These are phyloP conservation scores for Punica granatum DNA, from an alignment of 345 rosid species.

Conservation along the genomic window DNA sequence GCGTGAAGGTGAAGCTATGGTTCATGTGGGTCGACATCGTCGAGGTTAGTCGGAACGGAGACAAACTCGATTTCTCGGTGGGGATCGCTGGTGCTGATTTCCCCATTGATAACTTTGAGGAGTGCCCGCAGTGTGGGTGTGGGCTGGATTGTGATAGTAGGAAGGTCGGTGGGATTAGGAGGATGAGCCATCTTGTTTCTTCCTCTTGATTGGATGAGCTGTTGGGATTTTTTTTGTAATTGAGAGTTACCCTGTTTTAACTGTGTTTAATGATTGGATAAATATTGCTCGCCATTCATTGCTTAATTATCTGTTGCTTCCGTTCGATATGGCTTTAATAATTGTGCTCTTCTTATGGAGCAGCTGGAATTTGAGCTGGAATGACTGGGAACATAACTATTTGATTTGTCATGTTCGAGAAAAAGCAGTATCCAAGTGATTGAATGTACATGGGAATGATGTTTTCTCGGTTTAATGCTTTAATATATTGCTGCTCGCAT, in stretches of 20 bases:
- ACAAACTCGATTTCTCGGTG: constrained; percentile 49
- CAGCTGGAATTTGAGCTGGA: not conserved
- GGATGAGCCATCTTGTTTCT: constrained; percentile 25
- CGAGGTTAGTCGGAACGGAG: constrained; percentile 49
- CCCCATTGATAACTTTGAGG: constrained; percentile 54
- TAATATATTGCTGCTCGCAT: not conserved
- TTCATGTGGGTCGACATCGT: constrained; percentile 56
- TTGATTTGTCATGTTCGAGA: not conserved
- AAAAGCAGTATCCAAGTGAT: not conserved
- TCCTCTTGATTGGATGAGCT: constrained; percentile 23
- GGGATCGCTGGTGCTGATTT: constrained; percentile 61
- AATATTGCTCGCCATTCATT: not conserved
- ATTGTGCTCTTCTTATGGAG: not conserved
- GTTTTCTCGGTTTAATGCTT: not conserved
- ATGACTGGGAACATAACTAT: not conserved
- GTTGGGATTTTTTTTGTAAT: not conserved
- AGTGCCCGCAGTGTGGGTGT: constrained; percentile 83
- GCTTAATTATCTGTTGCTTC: not conserved
- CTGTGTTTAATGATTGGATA: constrained; percentile 3
- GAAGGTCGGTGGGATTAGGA: constrained; percentile 4
- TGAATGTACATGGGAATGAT: not conserved
- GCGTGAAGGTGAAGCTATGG: constrained; percentile 54
- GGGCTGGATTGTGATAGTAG: constrained; percentile 46
- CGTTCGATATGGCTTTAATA: not conserved
- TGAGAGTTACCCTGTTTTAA: not conserved